These are phyloP conservation scores for Turnera subulata DNA, from an alignment of 345 rosid genomes.

Conservation along the genomic window DNA sequence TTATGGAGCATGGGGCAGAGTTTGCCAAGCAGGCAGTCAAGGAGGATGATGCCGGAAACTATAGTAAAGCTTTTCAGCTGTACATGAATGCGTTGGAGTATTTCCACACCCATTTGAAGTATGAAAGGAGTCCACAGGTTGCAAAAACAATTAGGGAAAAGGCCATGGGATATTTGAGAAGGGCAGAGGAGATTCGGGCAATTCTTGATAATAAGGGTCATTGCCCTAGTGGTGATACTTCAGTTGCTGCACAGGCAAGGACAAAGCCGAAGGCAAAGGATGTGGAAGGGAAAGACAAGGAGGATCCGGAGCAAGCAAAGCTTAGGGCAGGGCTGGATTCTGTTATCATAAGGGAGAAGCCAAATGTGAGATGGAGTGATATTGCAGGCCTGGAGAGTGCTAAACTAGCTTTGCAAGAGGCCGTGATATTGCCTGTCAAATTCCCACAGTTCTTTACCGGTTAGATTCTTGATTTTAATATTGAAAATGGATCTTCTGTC, in stretches of 20 bases:
- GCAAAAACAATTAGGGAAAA: constrained; percentile 66
- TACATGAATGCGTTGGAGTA: constrained; percentile 93
- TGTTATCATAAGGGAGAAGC: constrained; percentile 79
- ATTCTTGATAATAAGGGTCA: constrained; percentile 80
- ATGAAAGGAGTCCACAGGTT: constrained; percentile 87
- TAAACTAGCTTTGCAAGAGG: constrained; percentile 82
- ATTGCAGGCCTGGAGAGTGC: constrained; percentile 94
- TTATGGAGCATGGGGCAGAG: constrained; percentile 87
- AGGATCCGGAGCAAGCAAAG: constrained; percentile 80
- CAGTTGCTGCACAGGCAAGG: constrained; percentile 58
- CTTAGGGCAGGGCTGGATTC: constrained; percentile 76
- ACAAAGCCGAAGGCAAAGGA: constrained; percentile 50
- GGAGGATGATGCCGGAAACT: constrained; percentile 84
- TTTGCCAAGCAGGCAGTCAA: constrained; percentile 83
- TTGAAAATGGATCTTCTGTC: not conserved
- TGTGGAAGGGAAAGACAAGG: constrained; percentile 43
- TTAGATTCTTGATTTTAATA: constrained; percentile 10
- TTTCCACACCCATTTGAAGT: constrained; percentile 83
- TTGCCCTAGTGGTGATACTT: constrained; percentile 50
- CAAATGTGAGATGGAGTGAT: constrained; percentile 79
- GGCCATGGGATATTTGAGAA: constrained; percentile 74
- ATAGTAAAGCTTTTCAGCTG: constrained; percentile 66
- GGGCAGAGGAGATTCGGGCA: constrained; percentile 89
- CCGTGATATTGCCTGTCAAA: constrained; percentile 84
- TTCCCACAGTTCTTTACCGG: constrained; percentile 93